A percentile compares a stretch with the other conserved stretches of the same genome.
Evolutionary conservation across 1,139 yeast species (phyloP).

Genomic region (Yamadazyma diddensiae): DNA sequence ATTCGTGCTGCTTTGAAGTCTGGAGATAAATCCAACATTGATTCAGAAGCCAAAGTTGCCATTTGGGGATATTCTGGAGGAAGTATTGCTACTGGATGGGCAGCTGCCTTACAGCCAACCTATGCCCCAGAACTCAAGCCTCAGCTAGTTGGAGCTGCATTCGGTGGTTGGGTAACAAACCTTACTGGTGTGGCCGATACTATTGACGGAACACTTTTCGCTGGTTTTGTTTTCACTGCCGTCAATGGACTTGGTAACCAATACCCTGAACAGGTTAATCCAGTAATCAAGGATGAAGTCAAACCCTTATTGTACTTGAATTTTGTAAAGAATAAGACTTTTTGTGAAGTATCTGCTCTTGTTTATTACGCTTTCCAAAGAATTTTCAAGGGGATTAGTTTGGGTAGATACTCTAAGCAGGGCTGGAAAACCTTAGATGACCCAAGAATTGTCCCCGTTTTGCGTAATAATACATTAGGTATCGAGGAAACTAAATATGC

Average conservation of each 20-base stretch:
- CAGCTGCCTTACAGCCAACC: conserved; percentile 29
- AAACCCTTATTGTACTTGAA: conserved; percentile 9
- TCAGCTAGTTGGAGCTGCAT: conserved; percentile 26
- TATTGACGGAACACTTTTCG: conserved; percentile 22
- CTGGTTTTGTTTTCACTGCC: conserved; percentile 26
- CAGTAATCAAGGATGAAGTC: conserved; percentile 8
- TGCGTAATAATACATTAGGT: conserved; percentile 19
- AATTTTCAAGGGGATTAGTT: conserved; percentile 16
- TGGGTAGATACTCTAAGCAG: conserved; percentile 13
- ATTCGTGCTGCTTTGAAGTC: conserved; percentile 27
- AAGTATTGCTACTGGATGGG: conserved; percentile 37
- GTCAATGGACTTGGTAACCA: conserved; percentile 27
- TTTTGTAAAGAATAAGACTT: neutral
- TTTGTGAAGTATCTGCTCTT: conserved; percentile 12
- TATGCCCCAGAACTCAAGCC: conserved; percentile 32
- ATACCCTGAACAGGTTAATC: conserved; percentile 19
- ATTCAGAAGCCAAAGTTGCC: conserved; percentile 23
- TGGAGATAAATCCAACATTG: conserved; percentile 25
- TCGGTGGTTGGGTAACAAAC: conserved; percentile 33
- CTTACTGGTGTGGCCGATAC: conserved; percentile 22
- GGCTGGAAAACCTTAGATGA: conserved; percentile 13
- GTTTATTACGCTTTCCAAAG: conserved; percentile 12
- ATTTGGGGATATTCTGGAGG: conserved; percentile 45
- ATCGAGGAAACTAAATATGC: conserved; percentile 12
- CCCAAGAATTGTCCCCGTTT: conserved; percentile 9